A percentile compares a stretch with the other conserved stretches of the same genome.
These are phyloP conservation scores for Solidago caesia DNA, from an alignment of 129 eudicot species.

Conservation along the genomic window DNA sequence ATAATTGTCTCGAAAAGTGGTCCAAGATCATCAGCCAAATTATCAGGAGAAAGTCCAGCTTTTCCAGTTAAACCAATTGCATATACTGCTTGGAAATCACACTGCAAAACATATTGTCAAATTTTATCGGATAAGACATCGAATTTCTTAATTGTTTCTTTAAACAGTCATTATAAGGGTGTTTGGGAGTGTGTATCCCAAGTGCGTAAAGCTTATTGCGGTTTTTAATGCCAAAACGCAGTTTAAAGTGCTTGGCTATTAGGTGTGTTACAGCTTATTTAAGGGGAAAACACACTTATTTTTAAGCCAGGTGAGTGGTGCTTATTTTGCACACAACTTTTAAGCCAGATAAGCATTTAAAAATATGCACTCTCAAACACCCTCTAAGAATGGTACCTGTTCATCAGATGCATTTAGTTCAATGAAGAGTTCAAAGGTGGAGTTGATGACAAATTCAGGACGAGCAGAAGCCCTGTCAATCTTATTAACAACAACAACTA, in stretches of 20 bases:
- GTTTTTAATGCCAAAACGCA: no score
- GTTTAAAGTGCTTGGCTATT: no score
- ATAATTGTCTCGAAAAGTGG: slow-evolving; percentile 88
- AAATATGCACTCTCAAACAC: neutral
- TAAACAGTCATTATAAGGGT: neutral
- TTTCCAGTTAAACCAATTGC: slow-evolving; percentile 90
- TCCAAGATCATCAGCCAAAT: slow-evolving; percentile 86
- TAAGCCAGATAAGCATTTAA: neutral
- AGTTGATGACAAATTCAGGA: slow-evolving; percentile 90
- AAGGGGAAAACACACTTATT: no score
- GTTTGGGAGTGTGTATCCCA: no score
- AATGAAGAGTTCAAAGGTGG: slow-evolving; percentile 95
- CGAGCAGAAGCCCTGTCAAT: slow-evolving; percentile 96
- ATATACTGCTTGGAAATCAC: slow-evolving; percentile 97
- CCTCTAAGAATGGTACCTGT: slow-evolving; percentile 47
- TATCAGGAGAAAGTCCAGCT: slow-evolving; percentile 93
- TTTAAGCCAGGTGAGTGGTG: no score
- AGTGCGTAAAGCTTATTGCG: no score
- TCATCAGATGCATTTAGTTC: slow-evolving; percentile 98
- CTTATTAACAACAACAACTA: slow-evolving; percentile 91
- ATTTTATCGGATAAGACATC: neutral
- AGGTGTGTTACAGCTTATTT: no score
- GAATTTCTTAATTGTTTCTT: neutral
- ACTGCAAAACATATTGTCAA: slow-evolving; percentile 44
- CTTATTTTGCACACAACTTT: neutral